phyloP scores from a whole-genome alignment of 1,284 basidiomycete species.

The Gymnopus androsaceus region DNA sequence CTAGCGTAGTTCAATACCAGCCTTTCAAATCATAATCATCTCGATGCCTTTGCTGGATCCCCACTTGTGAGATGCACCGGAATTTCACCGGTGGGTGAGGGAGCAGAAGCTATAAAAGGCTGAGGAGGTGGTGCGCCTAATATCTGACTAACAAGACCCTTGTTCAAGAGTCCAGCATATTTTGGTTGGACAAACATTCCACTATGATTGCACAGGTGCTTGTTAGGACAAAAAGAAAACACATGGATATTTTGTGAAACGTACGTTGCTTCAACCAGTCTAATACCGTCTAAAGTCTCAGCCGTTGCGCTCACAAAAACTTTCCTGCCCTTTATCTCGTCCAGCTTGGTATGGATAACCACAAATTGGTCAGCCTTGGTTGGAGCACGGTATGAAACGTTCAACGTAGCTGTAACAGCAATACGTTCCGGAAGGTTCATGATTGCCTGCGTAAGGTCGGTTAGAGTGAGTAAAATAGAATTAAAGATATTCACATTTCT shows the following conservation, averaged over 20 bases:
- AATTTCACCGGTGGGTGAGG: not conserved
- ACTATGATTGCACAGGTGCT: constrained; percentile 39
- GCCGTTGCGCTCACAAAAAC: constrained; percentile 70
- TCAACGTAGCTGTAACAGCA: constrained; percentile 87
- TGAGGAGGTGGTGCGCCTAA: not conserved
- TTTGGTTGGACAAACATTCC: constrained; percentile 82
- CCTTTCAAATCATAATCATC: no score
- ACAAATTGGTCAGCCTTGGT: constrained; percentile 85
- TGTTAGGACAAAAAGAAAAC: not conserved
- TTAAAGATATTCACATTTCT: constrained; percentile 56
- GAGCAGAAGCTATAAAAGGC: not conserved
- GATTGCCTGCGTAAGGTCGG: constrained; percentile 51
- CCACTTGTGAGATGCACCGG: not conserved
- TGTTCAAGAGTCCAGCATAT: constrained; percentile 74
- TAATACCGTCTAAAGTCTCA: constrained; percentile 75
- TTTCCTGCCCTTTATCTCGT: constrained; percentile 76
- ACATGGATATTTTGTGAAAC: constrained; percentile 28
- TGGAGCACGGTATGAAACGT: constrained; percentile 76
- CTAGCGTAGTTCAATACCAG: no score
- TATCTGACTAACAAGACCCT: not conserved
- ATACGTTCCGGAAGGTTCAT: constrained; percentile 84
- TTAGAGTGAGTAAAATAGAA: not conserved
- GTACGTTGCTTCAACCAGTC: constrained; percentile 80
- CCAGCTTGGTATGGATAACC: constrained; percentile 66
- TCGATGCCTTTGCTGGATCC: not conserved